Percentiles rank a stretch among this genome's conserved stretches.
phyloP scores from a whole-genome alignment of 2,329 filamentous ascomycete species.

The Ophiostoma pallidulum region DNA sequence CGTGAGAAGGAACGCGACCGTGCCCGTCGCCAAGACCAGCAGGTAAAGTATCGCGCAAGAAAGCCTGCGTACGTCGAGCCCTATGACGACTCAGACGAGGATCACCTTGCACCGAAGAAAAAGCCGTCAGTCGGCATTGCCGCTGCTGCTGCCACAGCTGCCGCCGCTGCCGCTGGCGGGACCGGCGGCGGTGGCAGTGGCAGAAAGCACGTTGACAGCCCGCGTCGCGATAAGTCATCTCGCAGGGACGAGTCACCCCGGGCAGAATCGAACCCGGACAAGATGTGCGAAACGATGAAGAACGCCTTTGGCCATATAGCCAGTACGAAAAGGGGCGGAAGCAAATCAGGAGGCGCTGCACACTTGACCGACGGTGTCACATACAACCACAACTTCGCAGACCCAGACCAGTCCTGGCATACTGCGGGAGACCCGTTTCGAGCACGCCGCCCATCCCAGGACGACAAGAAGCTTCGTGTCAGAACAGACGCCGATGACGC shows the following conservation, averaged over 20 bases:
- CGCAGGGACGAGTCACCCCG: constrained; percentile 11
- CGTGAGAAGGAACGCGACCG: constrained; percentile 22
- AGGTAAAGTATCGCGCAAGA: constrained; percentile 22
- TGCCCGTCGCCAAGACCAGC: constrained; percentile 20
- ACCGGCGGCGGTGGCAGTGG: too few relatives aligned
- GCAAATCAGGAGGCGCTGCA: constrained; percentile 9
- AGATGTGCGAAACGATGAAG: constrained; percentile 13
- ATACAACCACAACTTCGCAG: constrained; percentile 13
- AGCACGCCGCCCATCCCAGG: constrained; percentile 15
- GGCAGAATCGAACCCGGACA: constrained; percentile 1
- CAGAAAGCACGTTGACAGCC: constrained; percentile 22
- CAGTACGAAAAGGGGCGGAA: constrained; percentile 11
- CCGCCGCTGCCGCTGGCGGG: background rate
- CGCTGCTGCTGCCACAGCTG: background rate
- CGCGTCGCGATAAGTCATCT: constrained; percentile 17
- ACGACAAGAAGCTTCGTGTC: constrained; percentile 13
- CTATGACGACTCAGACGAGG: constrained; percentile 20
- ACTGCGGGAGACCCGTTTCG: background rate
- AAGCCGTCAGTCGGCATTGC: constrained; percentile 14
- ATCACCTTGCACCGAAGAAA: constrained; percentile 19
- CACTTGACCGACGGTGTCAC: constrained; percentile 1
- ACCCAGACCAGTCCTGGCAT: constrained; percentile 15
- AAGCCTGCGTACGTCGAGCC: constrained; percentile 21
- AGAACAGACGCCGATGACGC: background rate
- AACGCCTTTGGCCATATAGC: constrained; percentile 18